Evolutionary conservation across 2,329 filamentous ascomycete species (phyloP), one percentile per base, ranked within the genome.

Genomic region (Trichoderma endophyticum): DNA sequence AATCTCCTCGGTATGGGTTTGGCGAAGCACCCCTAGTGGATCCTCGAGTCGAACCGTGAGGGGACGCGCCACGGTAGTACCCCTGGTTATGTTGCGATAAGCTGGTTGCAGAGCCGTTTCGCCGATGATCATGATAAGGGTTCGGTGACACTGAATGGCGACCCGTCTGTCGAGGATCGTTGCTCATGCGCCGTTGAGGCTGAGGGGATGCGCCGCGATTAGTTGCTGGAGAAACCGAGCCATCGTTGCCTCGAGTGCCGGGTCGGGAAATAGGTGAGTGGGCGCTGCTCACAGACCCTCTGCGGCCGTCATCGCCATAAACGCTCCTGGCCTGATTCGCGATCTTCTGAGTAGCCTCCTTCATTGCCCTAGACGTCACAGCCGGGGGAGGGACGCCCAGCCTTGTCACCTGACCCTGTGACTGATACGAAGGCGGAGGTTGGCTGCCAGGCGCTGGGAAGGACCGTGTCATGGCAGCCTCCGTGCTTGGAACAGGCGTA

Each of bases 301-400:
- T 71, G 14, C 83, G 78, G 1, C 82, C 83, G 18, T 79, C 79
- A 2, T 82, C 81, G 36, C 78, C 86, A 80, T 97, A 96, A 84
- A 98, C 91, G 77, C 88, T 94, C 57, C 93, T 89, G 3, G 93
- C 93, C 81, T 98, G 93, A 60, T 91, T 89, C 26, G 92, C 90
- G 78, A 95, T 98, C 81, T 94, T 94, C 77, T 97, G 92, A 0
- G 94, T 96, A 4, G 95, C 93, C 81, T 97, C 93, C 79, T 97
- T 93, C 97, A 99, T 99, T 62, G 96, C 93, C 74, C 92, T 93
- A 4, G 94, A 93, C 0, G 97, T 99, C 73, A 97, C 94, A 1
- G 96, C 96, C 2, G 95, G 94, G 72, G 95, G 92, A 2, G 96
- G 97, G 14, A 95, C 93, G 69, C 94, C 96, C 4, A 98, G 87